Evolutionary conservation across 169 alveolate species (phyloP).

Genomic region (Toxoplasma gondii): DNA sequence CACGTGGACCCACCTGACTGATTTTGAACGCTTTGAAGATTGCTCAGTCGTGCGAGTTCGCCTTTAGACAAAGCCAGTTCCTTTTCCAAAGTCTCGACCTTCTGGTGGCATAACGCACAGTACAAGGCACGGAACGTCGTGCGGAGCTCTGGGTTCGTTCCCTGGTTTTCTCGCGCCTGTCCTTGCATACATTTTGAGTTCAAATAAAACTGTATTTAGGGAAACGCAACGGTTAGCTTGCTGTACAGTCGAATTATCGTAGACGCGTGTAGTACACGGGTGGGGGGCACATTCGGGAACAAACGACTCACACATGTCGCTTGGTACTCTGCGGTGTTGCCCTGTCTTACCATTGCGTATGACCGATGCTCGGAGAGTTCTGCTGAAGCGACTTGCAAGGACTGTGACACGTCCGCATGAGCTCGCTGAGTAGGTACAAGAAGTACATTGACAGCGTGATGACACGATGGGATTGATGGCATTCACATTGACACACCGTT

Average conservation of each 20-base stretch:
- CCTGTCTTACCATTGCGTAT: slow-evolving; percentile 36
- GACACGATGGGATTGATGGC: too few species aligned
- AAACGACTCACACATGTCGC: too few species aligned
- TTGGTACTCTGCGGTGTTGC: too few species aligned
- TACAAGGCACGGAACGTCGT: too few species aligned
- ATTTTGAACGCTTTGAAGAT: slow-evolving; percentile 20
- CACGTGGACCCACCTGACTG: slow-evolving; percentile 6
- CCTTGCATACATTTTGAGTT: not conserved
- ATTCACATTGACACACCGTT: not conserved
- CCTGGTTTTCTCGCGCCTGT: not conserved
- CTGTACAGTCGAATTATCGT: too few species aligned
- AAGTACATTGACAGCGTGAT: too few species aligned
- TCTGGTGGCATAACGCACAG: slow-evolving; percentile 2
- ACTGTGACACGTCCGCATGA: slow-evolving; percentile 45
- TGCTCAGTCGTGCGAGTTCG: not conserved
- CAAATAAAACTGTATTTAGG: too few species aligned
- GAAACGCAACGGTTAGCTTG: too few species aligned
- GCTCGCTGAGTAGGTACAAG: slow-evolving; percentile 19
- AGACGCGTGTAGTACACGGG: not conserved
- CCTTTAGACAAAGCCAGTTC: slow-evolving; percentile 43
- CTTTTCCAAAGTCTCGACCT: slow-evolving; percentile 36
- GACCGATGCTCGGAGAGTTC: slow-evolving; percentile 47
- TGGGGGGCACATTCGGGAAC: not conserved
- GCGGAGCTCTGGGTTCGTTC: not conserved
- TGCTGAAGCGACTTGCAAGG: slow-evolving; percentile 39